Evolutionary conservation across 371 early-diverging fungal species (phyloP).

Genomic region (Haplosporangium sp.): DNA sequence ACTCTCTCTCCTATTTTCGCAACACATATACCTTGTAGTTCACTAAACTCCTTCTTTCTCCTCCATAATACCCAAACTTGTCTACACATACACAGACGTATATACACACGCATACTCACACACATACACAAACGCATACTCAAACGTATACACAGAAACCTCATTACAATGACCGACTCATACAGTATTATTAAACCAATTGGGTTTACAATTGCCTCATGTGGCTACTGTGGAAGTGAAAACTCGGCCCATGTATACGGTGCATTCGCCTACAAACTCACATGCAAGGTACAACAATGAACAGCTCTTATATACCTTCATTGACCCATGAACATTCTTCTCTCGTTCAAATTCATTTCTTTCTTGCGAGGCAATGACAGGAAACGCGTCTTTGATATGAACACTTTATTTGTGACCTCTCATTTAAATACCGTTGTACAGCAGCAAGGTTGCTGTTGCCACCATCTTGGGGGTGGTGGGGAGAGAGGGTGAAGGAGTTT

Average conservation of each 20-base stretch:
- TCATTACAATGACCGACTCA: slow-evolving; percentile 32
- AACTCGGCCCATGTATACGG: slow-evolving; percentile 49
- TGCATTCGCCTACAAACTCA: slow-evolving; percentile 42
- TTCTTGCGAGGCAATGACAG: neutral
- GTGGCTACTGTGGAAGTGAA: slow-evolving; percentile 45
- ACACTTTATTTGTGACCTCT: slow-evolving; percentile 20
- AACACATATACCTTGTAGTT: too few species aligned
- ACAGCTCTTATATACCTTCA: neutral
- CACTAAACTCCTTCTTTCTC: neutral
- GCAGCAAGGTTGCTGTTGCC: too few species aligned
- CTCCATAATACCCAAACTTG: neutral
- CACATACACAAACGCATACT: neutral
- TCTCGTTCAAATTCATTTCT: neutral
- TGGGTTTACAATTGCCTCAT: slow-evolving; percentile 51
- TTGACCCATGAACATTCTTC: neutral
- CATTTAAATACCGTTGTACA: neutral
- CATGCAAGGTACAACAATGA: slow-evolving; percentile 31
- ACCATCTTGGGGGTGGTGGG: too few species aligned
- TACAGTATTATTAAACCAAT: slow-evolving; percentile 50
- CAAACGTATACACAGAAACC: neutral
- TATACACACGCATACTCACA: neutral
- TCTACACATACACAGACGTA: neutral
- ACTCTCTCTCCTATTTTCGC: too few species aligned
- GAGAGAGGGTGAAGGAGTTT: too few species aligned
- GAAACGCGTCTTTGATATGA: slow-evolving; percentile 8